Base-by-base conservation (phyloP, 2,329 filamentous ascomycete species). In the Lizonia empirigonia region DNA sequence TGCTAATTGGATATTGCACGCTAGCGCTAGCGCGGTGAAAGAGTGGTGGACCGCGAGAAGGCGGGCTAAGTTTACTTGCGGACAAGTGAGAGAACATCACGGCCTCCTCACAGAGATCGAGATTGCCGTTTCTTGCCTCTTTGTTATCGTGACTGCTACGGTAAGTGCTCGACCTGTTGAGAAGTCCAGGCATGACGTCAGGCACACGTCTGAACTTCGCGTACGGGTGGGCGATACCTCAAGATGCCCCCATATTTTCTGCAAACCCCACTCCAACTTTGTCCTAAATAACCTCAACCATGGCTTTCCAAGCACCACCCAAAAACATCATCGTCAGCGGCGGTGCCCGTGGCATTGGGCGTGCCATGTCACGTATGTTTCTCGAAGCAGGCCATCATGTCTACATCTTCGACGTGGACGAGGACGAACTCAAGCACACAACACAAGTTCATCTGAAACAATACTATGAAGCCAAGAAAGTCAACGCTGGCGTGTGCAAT, bases 281-380 rank as follows among this genome's bases (percentile, higher is more conserved):
- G 6, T 5, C 32, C 24, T 12, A 15, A 22, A 44, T 26, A 13
- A 30, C n/a, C 15, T 18, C 22, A 26, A 32, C 20, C 18, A 53
- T 46, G 39, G 34, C 44, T 20, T 44, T 56, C 9, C 30, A 44
- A 33, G 49, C 39, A 35, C 37, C 55, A 24, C 63, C 66, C 15
- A 70, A 65, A 41, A 70, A 73, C 24, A 63, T 74, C 44, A 60
- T 77, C 58, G 69, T 77, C 30, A 73, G 69, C 24, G 77, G 77
- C 19, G 77, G 73, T 20, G 77, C 76, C 5, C 72, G 73, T 34
- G 79, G 78, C n/a, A 80, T 81, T 50, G 78, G 79, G 12, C 71
- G 78, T 41, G 74, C 71, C 23, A 60, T 80, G 26, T 72, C 73
- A n/a, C 74, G 78, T 19, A 76, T 78, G 52, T 74, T 77, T 44